Conservation (phyloP, 768 basidiomycete species). For the Mycena galericulata region DNA sequence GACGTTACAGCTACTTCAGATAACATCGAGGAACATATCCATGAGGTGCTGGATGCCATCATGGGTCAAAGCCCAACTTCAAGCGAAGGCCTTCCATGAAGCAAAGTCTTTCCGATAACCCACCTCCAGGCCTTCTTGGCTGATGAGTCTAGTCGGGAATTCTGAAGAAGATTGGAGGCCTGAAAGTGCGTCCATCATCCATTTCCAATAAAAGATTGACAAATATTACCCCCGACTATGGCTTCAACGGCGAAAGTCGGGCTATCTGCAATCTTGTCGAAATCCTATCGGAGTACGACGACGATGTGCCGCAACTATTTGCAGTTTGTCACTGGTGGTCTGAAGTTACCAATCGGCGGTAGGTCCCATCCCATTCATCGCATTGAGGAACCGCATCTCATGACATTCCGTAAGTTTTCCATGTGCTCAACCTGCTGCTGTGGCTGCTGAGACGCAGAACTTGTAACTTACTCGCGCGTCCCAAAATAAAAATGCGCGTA, state of each 20-base stretch:
- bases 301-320: constrained; percentile 86
- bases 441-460: no score
- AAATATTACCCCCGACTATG: constrained; percentile 72
- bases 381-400: no score
- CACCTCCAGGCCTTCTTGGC: constrained; percentile 94
- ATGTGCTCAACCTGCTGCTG: no score
- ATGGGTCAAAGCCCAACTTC: constrained; percentile 77
- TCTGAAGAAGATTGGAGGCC: constrained; percentile 97
- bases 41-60: constrained; percentile 89
- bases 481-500: no score
- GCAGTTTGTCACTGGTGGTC: constrained; percentile 98
- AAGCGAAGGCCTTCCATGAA: constrained; percentile 92
- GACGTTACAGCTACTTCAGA: constrained; percentile 85
- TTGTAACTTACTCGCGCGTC: no score
- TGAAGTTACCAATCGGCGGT: constrained; percentile 97
- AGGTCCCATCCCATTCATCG: no score
- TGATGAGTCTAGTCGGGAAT: constrained; percentile 94
- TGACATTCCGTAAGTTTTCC: no score
- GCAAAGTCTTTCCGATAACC: constrained; percentile 93
- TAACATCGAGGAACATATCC: constrained; percentile 91
- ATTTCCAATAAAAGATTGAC: constrained; percentile 7
- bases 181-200: constrained; percentile 74
- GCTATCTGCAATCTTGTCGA: constrained; percentile 90
- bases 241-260: constrained; percentile 95
- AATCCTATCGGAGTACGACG: constrained; percentile 86